Conservation (phyloP, 108 stramenopile genomes). For the Schizochytrium sp. region DNA sequence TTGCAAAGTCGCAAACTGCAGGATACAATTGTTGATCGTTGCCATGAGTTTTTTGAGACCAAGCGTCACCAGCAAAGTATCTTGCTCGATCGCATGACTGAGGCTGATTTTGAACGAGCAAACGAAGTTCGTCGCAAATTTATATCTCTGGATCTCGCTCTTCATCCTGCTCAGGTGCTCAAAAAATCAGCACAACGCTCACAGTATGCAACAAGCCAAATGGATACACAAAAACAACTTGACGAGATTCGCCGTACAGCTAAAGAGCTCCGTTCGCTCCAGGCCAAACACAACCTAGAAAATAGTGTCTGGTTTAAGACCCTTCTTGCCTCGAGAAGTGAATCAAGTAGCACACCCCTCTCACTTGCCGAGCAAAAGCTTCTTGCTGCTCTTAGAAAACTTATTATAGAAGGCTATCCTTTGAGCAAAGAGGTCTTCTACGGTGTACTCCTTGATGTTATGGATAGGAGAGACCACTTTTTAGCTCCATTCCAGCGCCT, state of each 20-base stretch:
- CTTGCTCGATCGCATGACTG: neutral
- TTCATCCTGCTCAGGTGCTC: neutral
- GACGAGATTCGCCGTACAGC: neutral
- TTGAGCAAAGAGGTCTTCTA: conserved; percentile 6
- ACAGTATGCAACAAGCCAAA: neutral
- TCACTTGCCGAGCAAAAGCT: conserved; percentile 33
- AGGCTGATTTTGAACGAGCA: neutral
- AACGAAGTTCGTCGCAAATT: conserved; percentile 54
- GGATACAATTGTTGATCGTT: neutral
- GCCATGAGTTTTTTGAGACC: neutral
- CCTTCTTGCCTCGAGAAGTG: neutral
- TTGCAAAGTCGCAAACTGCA: conserved; percentile 7
- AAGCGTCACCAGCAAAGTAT: neutral
- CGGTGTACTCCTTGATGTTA: conserved; percentile 22
- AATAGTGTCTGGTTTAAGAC: conserved; percentile 23
- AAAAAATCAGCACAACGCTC: neutral
- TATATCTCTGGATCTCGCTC: conserved; percentile 36
- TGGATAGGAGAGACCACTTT: conserved; percentile 17
- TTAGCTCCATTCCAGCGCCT: neutral
- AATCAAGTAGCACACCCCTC: neutral
- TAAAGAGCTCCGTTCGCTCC: neutral
- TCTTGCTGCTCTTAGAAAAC: conserved; percentile 47
- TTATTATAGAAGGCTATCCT: conserved; percentile 43
- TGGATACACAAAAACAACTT: conserved; percentile 26
- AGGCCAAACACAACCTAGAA: conserved; percentile 5